Evolutionary conservation across 2,329 filamentous ascomycete species (phyloP).

Genomic region (Aspergillus ochraceoroseus): DNA sequence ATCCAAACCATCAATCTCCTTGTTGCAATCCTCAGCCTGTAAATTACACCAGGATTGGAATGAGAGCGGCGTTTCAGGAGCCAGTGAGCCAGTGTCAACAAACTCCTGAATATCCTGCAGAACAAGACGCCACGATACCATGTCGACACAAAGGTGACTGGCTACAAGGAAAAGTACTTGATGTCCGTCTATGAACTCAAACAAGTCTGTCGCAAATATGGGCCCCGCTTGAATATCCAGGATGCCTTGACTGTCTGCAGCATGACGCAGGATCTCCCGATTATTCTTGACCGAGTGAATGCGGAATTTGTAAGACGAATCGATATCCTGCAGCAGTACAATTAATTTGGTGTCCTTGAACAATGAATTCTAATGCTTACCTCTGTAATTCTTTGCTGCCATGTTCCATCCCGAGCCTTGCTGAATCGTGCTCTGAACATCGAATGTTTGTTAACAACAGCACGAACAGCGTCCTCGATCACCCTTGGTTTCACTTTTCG

Average conservation of each 20-base stretch:
- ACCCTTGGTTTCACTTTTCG: constrained; percentile 23
- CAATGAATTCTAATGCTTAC: constrained; percentile 17
- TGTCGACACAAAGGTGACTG: constrained; percentile 23
- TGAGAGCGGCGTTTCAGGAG: constrained; percentile 34
- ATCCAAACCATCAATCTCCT: constrained; percentile 11
- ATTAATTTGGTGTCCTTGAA: constrained; percentile 12
- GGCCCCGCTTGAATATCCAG: constrained; percentile 33
- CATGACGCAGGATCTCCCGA: constrained; percentile 25
- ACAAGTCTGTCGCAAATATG: constrained; percentile 21
- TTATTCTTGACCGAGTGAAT: constrained; percentile 24
- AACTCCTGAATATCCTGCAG: constrained; percentile 37
- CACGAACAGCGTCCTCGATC: constrained; percentile 27
- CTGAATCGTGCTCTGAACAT: constrained; percentile 35
- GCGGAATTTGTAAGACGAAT: constrained; percentile 32
- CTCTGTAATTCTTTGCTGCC: constrained; percentile 27
- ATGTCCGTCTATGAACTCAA: constrained; percentile 9
- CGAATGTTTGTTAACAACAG: constrained; percentile 31
- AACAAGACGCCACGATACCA: constrained; percentile 32
- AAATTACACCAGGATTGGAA: constrained; percentile 40
- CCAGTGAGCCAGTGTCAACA: constrained; percentile 31
- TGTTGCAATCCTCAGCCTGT: constrained; percentile 29
- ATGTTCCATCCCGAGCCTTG: constrained; percentile 19
- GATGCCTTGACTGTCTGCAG: constrained; percentile 31
- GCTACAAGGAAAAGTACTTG: constrained; percentile 21
- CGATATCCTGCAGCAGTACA: constrained; percentile 23